Base-by-base conservation (phyloP, 768 basidiomycete genomes). In the Sistotremastrum suecicum region DNA sequence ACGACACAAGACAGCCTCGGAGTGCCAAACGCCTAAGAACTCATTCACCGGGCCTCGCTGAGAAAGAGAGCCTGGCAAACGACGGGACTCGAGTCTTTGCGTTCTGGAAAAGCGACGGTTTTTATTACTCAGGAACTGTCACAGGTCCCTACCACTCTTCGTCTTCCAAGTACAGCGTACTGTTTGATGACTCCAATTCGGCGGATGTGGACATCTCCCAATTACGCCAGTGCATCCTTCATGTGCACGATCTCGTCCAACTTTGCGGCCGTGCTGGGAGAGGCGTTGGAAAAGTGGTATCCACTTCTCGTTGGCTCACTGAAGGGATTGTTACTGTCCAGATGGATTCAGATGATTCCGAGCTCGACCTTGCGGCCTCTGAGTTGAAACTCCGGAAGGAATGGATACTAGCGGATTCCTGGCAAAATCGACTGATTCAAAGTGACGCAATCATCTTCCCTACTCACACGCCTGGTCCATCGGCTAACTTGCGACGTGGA, bases 161-260 rank as follows among this genome's bases (percentile, higher is more conserved):
- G 30, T 56, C 54, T 33, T 56, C 53, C 3, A 57, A 50, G 37
- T 80, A 75, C 58, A 43, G 54, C 30, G 58, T 89, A 52, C 61
- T 63, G n/a, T 89, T 86, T 55, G 84, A 87, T 53, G 85, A 88
- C 55, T 61, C 55, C 3, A 70, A 69, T 2, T 58, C 68, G 12
- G 70, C 63, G 12, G 56, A 56, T 2, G 65, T 85, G 35, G 67
- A 64, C 31, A 51, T 75, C 10, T 65, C 69, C 28, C 65, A 76
- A 35, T 65, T 88, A 56, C 75, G 84, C 32, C 56, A 54, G 5
- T 69, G 67, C 53, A 63, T 70, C 34, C 59, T 83, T 32, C 59
- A 58, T 31, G 57, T 63, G 5, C 80, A 75, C 6, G 86, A 88
- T 54, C 62, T 71, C 43, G 74, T 83, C 20, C 20, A 20, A 20